Base-by-base conservation (phyloP, 768 basidiomycete species). In the Polyporus arcularius region DNA sequence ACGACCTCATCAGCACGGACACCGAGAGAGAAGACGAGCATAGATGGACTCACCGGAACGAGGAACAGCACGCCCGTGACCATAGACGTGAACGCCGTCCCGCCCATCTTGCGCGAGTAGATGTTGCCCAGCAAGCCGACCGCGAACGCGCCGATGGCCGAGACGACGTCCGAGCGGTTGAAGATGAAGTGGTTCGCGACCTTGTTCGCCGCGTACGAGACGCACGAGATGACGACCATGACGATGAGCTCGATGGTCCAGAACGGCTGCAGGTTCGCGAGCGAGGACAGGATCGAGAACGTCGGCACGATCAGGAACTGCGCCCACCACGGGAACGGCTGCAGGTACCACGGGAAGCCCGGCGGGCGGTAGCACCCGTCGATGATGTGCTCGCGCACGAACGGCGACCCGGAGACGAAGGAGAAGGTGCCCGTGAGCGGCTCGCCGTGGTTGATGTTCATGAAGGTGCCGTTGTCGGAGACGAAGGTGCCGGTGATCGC, bases 61-160 rank as follows among this genome's bases (percentile, higher is more conserved):
- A 94, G 77, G 74, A 95, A 92, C 63, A 93, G 72, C 5, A 95
- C 91, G 41, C 92, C 92, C 28, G 92, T 90, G 42, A 94, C 90
- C 93, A 95, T 95, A 2, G 87, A 87, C 10, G 92, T 92, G 74
- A 94, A 94, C 18, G 92, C 92, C 4, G 92, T 94, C 8, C 92
- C 92, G 8, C 88, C 83, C 82, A 90, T 87, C 70, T 84, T 85
- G 48, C 92, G 81, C 42, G 92, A 93, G 72, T 93, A 93, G 1
- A 89, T 73, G 67, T 93, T 93, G 3, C 91, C 92, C 18, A 92
- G 75, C 31, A 92, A 63, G 21, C 91, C 90, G 18, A 91, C 86
- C 1, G 87, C 89, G 65, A 92, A 92, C 16, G 92, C 90, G 0
- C 92, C 92, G 67, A 94, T 90, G 10, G 90, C 89, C 55, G 89